A percentile compares a stretch with the other conserved stretches of the same genome.
Conservation (phyloP, 495 filamentous ascomycete species). For the Xylaria intraflava region DNA sequence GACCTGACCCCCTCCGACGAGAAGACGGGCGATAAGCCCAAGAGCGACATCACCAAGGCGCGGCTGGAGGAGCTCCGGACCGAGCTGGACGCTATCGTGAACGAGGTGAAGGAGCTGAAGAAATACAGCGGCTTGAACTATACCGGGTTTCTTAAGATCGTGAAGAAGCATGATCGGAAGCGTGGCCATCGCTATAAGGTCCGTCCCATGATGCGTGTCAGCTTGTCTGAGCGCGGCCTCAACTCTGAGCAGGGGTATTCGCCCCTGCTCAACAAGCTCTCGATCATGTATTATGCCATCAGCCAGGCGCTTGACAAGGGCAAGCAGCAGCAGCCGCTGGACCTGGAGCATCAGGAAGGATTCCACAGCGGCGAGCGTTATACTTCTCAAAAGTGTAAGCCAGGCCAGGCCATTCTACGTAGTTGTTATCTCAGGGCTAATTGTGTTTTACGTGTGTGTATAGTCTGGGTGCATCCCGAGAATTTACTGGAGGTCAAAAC, state of each 20-base stretch:
- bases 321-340: constrained; percentile 23
- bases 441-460: not conserved
- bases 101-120: constrained; percentile 86
- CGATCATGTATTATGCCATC: constrained; percentile 91
- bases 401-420: not conserved
- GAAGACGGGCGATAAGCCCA: constrained; percentile 27
- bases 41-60: constrained; percentile 42
- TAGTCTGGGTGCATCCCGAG: constrained; percentile 90
- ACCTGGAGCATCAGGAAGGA: constrained; percentile 32
- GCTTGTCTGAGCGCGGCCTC: constrained; percentile 78
- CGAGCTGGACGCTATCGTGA: constrained; percentile 80
- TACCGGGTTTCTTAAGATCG: constrained; percentile 94
- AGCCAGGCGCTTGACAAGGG: constrained; percentile 66
- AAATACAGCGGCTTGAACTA: constrained; percentile 96
- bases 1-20: constrained; percentile 42
- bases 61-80: constrained; percentile 60
- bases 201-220: constrained; percentile 81
- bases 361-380: constrained; percentile 60
- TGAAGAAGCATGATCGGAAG: constrained; percentile 96
- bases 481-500: constrained; percentile 96
- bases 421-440: constrained; percentile 12
- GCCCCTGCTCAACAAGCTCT: constrained; percentile 80
- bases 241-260: constrained; percentile 89
- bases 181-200: constrained; percentile 75
- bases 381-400: constrained; percentile 79